These are phyloP conservation scores for Phytophthora citricola DNA, from an alignment of 352 stramenopile species.

Conservation along the genomic window DNA sequence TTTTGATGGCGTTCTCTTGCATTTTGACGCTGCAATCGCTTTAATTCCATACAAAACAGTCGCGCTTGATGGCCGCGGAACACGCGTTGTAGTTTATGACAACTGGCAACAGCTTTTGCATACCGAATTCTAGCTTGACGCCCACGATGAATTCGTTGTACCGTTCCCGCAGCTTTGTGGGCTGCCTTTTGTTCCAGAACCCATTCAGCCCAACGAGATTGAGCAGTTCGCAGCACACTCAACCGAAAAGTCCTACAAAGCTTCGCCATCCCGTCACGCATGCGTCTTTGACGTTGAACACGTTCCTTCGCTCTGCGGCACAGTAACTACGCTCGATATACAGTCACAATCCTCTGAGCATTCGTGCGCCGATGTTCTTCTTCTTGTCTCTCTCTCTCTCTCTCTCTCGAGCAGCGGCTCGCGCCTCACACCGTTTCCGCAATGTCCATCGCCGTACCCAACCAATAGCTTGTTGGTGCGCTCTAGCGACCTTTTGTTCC, in stretches of 20 bases:
- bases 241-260: slow-evolving; percentile 1
- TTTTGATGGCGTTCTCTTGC: not conserved
- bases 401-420: slow-evolving; percentile 6
- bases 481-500: not conserved
- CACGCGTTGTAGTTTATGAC: slow-evolving; percentile 18
- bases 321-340: slow-evolving; percentile 15
- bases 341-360: slow-evolving; percentile 6
- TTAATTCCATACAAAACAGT: not conserved
- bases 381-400: slow-evolving; percentile 6
- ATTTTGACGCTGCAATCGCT: slow-evolving; percentile 6
- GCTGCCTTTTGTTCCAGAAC: not conserved
- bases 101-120: not conserved
- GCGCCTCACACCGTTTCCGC: slow-evolving; percentile 12
- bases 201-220: slow-evolving; percentile 5
- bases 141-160: slow-evolving; percentile 18
- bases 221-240: slow-evolving; percentile 2
- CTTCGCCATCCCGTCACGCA: slow-evolving; percentile 7
- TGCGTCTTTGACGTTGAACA: not conserved
- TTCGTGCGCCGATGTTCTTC: slow-evolving; percentile 5
- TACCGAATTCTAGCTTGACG: not conserved
- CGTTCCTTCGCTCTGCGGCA: slow-evolving; percentile 4
- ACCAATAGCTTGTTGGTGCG: slow-evolving; percentile 12
- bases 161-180: slow-evolving; percentile 1
- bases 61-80: slow-evolving; percentile 14
- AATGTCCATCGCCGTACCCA: slow-evolving; percentile 24